phyloP scores from a whole-genome alignment of 176 grass and related monocot genomes.

The Phragmites australis region DNA sequence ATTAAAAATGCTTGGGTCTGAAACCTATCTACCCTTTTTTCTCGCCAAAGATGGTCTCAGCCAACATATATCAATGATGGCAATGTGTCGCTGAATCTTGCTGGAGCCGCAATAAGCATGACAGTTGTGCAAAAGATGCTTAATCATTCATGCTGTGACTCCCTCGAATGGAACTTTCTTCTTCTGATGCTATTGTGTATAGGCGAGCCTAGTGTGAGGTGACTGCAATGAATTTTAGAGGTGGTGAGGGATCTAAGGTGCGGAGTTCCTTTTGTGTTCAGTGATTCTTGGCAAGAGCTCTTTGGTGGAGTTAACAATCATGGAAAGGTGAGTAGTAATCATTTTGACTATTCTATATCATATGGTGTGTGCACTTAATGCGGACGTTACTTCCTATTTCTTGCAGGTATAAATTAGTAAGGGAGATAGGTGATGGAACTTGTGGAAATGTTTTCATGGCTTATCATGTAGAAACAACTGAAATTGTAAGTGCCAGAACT shows the following conservation, averaged over 20 bases:
- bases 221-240: slow-evolving; percentile 22
- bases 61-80: slow-evolving; percentile 4
- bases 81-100: slow-evolving; percentile 26
- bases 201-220: slow-evolving; percentile 22
- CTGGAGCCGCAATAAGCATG: slow-evolving; percentile 55
- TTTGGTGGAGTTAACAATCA: slow-evolving; percentile 33
- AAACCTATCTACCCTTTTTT: slow-evolving; percentile 24
- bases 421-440: slow-evolving; percentile 91
- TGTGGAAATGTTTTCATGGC: slow-evolving; percentile 92
- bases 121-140: slow-evolving; percentile 45
- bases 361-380: background rate
- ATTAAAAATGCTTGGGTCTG: slow-evolving; percentile 41
- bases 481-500: slow-evolving; percentile 61
- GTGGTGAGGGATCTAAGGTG: slow-evolving; percentile 10
- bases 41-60: slow-evolving; percentile 24
- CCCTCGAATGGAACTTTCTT: slow-evolving; percentile 46
- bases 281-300: slow-evolving; percentile 36
- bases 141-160: slow-evolving; percentile 42
- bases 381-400: background rate
- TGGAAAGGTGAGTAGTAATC: slow-evolving; percentile 50
- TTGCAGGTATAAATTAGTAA: slow-evolving; percentile 72
- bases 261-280: slow-evolving; percentile 38
- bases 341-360: background rate
- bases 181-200: slow-evolving; percentile 43
- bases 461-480: slow-evolving; percentile 70